Evolutionary conservation across 257 asterid genomes (phyloP).

Genomic region (Plantago major): DNA sequence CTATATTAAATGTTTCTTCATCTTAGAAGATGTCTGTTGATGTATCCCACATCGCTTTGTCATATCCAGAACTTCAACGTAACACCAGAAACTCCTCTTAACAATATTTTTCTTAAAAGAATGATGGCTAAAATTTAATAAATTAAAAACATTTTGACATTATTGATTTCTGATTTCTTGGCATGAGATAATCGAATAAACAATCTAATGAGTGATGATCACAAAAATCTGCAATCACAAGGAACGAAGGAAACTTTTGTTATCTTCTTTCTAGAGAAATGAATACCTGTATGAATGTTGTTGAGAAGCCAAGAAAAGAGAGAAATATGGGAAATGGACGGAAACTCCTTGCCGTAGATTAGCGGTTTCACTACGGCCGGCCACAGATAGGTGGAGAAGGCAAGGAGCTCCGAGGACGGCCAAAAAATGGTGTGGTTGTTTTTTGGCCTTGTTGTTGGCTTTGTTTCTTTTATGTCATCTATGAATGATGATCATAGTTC

Average conservation of each 20-base stretch:
- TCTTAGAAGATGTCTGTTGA: background rate
- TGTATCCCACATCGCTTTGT: background rate
- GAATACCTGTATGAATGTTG: background rate
- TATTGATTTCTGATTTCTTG: background rate
- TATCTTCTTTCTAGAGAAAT: constrained; percentile 1
- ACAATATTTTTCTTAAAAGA: too few relatives aligned
- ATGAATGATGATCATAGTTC: background rate
- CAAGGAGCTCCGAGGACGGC: constrained; percentile 16
- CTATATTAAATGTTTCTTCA: too few relatives aligned
- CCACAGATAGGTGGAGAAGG: background rate
- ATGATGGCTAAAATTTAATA: background rate
- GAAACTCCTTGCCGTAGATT: constrained; percentile 10
- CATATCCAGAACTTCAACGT: too few relatives aligned
- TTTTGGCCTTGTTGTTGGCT: background rate
- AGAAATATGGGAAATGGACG: background rate
- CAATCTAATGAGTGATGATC: too few relatives aligned
- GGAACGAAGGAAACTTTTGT: too few relatives aligned
- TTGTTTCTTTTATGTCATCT: background rate
- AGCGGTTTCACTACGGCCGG: background rate
- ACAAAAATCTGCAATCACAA: background rate
- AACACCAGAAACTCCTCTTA: too few relatives aligned
- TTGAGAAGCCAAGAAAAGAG: background rate
- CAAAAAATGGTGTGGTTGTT: constrained; percentile 1
- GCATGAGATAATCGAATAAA: too few relatives aligned
- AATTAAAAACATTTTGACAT: background rate